Percentiles rank a stretch among this genome's conserved stretches.
phyloP scores from a whole-genome alignment of 306 rosid species.

The Malus sieversii region DNA sequence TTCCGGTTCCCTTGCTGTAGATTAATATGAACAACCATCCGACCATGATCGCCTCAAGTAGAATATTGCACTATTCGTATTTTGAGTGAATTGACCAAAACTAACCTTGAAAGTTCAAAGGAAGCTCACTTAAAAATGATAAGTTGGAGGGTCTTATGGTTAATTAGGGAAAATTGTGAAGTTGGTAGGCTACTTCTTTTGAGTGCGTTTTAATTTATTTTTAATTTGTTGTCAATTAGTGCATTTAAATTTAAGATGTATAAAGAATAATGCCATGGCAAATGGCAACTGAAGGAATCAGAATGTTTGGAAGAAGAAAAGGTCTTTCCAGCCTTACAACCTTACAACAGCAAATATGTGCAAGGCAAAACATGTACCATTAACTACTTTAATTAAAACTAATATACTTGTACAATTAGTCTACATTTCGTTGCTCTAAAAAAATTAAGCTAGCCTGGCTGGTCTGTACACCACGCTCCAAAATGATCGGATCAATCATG shows the following conservation, averaged over 20 bases:
- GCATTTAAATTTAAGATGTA: constrained; percentile 16
- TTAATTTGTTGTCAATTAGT: constrained; percentile 16
- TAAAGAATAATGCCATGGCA: constrained; percentile 6
- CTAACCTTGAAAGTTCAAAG: background rate
- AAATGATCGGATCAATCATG: background rate
- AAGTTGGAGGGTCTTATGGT: constrained; percentile 12
- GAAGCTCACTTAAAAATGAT: background rate
- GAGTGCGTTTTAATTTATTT: constrained; percentile 27
- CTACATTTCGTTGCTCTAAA: background rate
- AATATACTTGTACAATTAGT: background rate
- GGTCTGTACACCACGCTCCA: background rate
- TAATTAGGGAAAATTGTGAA: constrained; percentile 7
- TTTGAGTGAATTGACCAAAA: constrained; percentile 7
- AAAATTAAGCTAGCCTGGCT: constrained; percentile 6
- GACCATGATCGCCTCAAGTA: constrained; percentile 35
- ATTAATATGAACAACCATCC: constrained; percentile 4
- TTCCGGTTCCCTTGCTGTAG: background rate
- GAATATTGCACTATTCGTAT: background rate
- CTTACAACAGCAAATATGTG: constrained; percentile 33
- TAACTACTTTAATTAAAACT: constrained; percentile 16
- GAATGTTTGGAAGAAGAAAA: constrained; percentile 50
- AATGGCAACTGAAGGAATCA: constrained; percentile 28
- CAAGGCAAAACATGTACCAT: constrained; percentile 27
- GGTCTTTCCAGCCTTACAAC: constrained; percentile 84
- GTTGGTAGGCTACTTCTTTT: constrained; percentile 30